A percentile compares a stretch with the other conserved stretches of the same genome.
These are phyloP conservation scores for Trametes meyenii DNA, from an alignment of 768 basidiomycete species.

Conservation along the genomic window DNA sequence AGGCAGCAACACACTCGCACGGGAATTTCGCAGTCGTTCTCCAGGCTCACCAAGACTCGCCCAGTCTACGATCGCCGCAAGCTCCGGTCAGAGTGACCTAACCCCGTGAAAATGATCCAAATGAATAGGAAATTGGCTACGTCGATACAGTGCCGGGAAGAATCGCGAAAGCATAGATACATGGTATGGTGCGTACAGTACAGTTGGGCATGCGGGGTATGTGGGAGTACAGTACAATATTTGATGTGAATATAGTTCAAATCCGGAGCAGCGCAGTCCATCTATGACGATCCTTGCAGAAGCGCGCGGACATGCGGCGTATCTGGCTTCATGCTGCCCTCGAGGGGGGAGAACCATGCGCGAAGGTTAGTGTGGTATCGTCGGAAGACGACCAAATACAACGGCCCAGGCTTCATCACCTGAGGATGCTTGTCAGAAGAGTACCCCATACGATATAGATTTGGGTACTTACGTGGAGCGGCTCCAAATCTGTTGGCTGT, in stretches of 20 bases:
- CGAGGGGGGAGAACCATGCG: conserved; percentile 30
- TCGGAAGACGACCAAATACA: conserved; percentile 29
- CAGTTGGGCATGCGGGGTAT: conserved; percentile 5
- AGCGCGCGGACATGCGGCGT: conserved; percentile 30
- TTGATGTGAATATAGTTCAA: neutral
- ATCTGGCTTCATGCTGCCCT: conserved; percentile 36
- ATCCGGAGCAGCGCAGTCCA: conserved; percentile 2
- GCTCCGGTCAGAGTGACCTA: neutral
- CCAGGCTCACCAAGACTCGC: conserved; percentile 9
- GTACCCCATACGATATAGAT: neutral
- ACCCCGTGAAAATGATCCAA: too few species aligned
- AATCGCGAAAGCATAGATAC: neutral
- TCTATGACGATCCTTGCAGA: conserved; percentile 16
- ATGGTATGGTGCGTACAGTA: neutral
- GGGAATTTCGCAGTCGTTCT: neutral
- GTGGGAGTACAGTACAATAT: neutral
- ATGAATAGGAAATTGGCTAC: too few species aligned
- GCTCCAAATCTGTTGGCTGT: neutral
- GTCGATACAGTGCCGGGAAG: too few species aligned
- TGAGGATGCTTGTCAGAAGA: neutral
- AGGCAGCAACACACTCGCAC: neutral
- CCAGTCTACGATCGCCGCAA: neutral
- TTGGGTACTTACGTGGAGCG: neutral
- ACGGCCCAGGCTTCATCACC: conserved; percentile 5
- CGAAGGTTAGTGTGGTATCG: conserved; percentile 24